Evolutionary conservation across 140 eudicot species (phyloP), one percentile per base, ranked within the genome.

Genomic region (Cichorium intybus): DNA sequence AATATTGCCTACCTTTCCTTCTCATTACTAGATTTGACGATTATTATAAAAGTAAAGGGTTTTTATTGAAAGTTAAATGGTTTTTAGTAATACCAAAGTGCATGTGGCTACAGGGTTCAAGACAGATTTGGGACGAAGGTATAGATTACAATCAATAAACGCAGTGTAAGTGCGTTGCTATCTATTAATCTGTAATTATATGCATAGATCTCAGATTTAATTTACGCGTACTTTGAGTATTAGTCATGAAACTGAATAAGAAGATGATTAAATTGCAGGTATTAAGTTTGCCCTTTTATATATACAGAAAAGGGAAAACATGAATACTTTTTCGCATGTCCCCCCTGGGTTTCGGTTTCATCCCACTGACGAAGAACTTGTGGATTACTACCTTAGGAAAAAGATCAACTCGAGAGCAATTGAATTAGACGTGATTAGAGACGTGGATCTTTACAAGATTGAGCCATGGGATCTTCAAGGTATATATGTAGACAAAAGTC

Each of bases 381-480:
- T 88, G 33, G 89, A 88, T 72, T 88, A 84, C 78, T 88, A 88
- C 75, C 89, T 88, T 27, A 72, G 96, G 56, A 85, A 80, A 65
- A 88, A 88, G 79, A 61, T 88, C 47, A 68, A 77, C 49, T 79
- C 87, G 0, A 88, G 81, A 68, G 33, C 82, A 67, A 84, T 86
- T 21, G 89, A 84, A 72, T 54, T 84, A 11, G 89, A 88, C 75
- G 87, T 88, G 59, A 88, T 88, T 18, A 88, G 75, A 82, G 96
- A 88, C 31, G 80, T 84, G 12, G 95, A 87, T 74, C 95, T 87
- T 29, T 87, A 87, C 79, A 84, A 81, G 69, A 87, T 87, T 4
- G 96, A 88, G 77, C 96, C 96, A 14, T 88, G 96, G 96, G 96
- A 88, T 82, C 93, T 88, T 56, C 88, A 75, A 84, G 95, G 95